Base-by-base conservation (phyloP, 148 eudicot species). In the Nepenthes gracilis region DNA sequence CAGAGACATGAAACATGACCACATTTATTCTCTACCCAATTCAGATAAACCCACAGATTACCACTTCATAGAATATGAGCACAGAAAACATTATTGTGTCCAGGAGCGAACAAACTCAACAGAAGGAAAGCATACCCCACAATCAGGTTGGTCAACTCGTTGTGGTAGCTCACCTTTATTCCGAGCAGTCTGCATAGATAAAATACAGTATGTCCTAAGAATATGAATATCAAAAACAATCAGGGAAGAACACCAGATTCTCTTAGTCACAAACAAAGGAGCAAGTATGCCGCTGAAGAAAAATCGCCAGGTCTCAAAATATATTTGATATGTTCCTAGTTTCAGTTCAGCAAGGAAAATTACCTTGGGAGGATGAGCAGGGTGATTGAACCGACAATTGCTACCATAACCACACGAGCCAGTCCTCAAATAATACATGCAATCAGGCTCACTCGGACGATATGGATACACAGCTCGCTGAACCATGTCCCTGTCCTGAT, bases 301-400 rank as follows among this genome's bases (percentile, higher is more conserved):
- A 40, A 40, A 8, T 8, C 4, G 45, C 8, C 23, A 23, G 23
- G 23, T 23, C 0, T 23, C 23, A 23, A 23, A 40, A 40, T 40
- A 8, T 40, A 40, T 40, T 40, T 4, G 6, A 40, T 40, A 40
- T 40, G 4, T 40, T 40, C 45, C 45, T 40, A 40, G 4, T 40
- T 0, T 40, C 0, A 3, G 6, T 40, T 40, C 45, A 40, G 8
- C 45, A 40, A 3, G 45, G 8, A 11, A 49, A 35, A 52, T 36
- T 68, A 79, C 86, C 82, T 81, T 74, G 59, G 52, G 34, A 15
- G 86, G 80, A 35, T 79, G 80, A 2, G 72, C 74, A 12, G 90
- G 90, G 66, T 85, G 90, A 77, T 85, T 85, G 69, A 70, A 85
- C 78, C 86, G 82, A 57, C 90, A 85, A 14, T 83, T 68, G 8